Percentiles rank a stretch among this genome's conserved stretches.
These are phyloP conservation scores for Sarocladiaceae sp. DNA, from an alignment of 2,329 filamentous ascomycete species.

Conservation along the genomic window DNA sequence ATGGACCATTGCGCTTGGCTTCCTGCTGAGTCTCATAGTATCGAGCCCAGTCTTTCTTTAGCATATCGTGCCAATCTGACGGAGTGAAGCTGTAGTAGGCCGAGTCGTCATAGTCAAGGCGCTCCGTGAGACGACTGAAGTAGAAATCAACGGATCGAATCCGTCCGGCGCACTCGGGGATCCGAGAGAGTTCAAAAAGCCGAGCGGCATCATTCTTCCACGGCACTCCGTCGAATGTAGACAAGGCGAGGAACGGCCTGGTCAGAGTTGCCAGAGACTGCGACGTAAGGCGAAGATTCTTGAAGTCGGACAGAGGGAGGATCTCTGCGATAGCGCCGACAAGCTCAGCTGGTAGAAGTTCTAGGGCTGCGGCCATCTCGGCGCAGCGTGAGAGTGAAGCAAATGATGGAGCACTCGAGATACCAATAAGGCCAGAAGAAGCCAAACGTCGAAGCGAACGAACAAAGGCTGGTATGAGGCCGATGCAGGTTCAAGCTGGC, in stretches of 20 bases:
- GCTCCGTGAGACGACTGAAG: slow-evolving; percentile 34
- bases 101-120: not conserved
- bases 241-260: slow-evolving; percentile 34
- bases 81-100: not conserved
- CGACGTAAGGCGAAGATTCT: slow-evolving; percentile 33
- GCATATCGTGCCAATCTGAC: slow-evolving; percentile 4
- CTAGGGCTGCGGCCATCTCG: not conserved
- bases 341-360: slow-evolving; percentile 30
- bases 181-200: slow-evolving; percentile 36
- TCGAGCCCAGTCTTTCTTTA: slow-evolving; percentile 24
- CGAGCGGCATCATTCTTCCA: slow-evolving; percentile 40
- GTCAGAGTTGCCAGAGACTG: slow-evolving; percentile 33
- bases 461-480: too few relatives aligned
- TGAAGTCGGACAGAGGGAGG: slow-evolving; percentile 32
- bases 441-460: too few relatives aligned
- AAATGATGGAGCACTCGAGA: not conserved
- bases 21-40: slow-evolving; percentile 29
- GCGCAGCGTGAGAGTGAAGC: slow-evolving; percentile 3
- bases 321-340: slow-evolving; percentile 35
- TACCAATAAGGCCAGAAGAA: too few relatives aligned
- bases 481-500: too few relatives aligned
- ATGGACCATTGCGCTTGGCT: slow-evolving; percentile 13
- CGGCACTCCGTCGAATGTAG: slow-evolving; percentile 34
- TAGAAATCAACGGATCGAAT: slow-evolving; percentile 40
- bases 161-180: slow-evolving; percentile 33